Evolutionary conservation across 345 rosid genomes (phyloP).

Genomic region (Syzygium jambos): DNA sequence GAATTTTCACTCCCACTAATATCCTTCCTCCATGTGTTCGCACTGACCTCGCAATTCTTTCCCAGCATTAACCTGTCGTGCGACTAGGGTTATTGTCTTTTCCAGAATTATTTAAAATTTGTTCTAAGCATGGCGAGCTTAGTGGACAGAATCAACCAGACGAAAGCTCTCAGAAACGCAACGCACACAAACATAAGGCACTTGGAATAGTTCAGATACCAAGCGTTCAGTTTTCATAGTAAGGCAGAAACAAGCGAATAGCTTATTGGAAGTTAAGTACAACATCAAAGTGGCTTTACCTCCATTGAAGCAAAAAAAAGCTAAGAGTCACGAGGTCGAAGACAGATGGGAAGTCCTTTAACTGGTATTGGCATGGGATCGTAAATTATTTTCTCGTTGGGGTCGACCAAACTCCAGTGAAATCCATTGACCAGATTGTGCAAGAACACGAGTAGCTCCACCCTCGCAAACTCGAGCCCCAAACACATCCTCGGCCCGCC

Average conservation of each 20-base stretch:
- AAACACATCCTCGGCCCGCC: slow-evolving; percentile 22
- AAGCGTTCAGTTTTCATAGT: not conserved
- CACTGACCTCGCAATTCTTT: not conserved
- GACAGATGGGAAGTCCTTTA: slow-evolving; percentile 8
- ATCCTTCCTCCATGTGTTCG: not conserved
- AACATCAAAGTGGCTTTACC: not conserved
- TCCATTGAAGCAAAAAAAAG: not conserved
- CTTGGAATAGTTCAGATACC: not conserved
- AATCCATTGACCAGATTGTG: slow-evolving; percentile 11
- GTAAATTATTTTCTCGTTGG: slow-evolving; percentile 4
- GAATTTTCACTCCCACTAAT: not conserved
- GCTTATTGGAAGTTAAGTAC: not conserved
- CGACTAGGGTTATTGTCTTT: not conserved
- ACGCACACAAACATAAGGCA: not conserved
- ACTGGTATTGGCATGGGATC: slow-evolving; percentile 9
- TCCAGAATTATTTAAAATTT: not conserved
- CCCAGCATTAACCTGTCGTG: not conserved
- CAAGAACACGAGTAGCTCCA: slow-evolving; percentile 12
- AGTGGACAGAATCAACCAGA: not conserved
- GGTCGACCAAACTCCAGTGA: slow-evolving; percentile 6
- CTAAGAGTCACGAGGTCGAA: not conserved
- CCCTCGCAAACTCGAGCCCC: slow-evolving; percentile 8
- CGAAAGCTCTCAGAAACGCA: not conserved
- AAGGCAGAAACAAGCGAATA: not conserved
- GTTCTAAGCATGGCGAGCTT: not conserved